Evolutionary conservation across 2,329 filamentous ascomycete genomes (phyloP).

Genomic region (Colletotrichum sp.): DNA sequence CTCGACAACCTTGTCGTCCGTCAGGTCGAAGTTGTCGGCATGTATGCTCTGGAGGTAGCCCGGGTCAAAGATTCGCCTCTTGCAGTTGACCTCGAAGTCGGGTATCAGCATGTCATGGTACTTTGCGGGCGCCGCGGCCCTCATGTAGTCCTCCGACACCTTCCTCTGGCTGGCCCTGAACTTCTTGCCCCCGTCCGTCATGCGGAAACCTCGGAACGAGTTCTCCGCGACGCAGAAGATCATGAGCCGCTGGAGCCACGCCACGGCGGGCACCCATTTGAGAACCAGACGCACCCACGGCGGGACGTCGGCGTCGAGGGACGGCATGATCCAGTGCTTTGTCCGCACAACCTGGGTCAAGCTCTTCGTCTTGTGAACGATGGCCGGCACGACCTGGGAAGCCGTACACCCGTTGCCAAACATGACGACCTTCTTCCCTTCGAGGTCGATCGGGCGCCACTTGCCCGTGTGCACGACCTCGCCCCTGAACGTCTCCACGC

Average conservation of each 20-base stretch:
- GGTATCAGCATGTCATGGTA: constrained; percentile 68
- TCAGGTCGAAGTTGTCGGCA: constrained; percentile 49
- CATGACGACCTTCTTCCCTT: constrained; percentile 52
- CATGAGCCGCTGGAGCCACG: constrained; percentile 43
- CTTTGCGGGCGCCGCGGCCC: constrained; percentile 55
- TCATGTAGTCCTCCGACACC: constrained; percentile 44
- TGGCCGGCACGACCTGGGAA: constrained; percentile 55
- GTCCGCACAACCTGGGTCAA: constrained; percentile 43
- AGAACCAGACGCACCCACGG: constrained; percentile 36
- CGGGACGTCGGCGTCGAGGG: constrained; percentile 29
- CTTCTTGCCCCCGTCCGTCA: not conserved
- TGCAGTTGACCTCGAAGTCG: constrained; percentile 68
- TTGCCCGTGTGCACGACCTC: constrained; percentile 58
- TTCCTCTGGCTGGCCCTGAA: constrained; percentile 41
- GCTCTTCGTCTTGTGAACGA: constrained; percentile 34
- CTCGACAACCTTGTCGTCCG: constrained; percentile 52
- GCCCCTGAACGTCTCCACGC: constrained; percentile 56
- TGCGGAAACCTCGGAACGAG: constrained; percentile 35
- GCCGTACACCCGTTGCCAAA: constrained; percentile 62
- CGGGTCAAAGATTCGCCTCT: constrained; percentile 64
- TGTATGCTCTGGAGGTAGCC: constrained; percentile 60
- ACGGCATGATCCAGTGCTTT: constrained; percentile 48
- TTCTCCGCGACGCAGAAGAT: constrained; percentile 45
- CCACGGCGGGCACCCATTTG: constrained; percentile 51
- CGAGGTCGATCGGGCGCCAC: constrained; percentile 56